Evolutionary conservation across 2,329 filamentous ascomycete species (phyloP), one percentile per base, ranked within the genome.

Genomic region (Metarhizium sp.): DNA sequence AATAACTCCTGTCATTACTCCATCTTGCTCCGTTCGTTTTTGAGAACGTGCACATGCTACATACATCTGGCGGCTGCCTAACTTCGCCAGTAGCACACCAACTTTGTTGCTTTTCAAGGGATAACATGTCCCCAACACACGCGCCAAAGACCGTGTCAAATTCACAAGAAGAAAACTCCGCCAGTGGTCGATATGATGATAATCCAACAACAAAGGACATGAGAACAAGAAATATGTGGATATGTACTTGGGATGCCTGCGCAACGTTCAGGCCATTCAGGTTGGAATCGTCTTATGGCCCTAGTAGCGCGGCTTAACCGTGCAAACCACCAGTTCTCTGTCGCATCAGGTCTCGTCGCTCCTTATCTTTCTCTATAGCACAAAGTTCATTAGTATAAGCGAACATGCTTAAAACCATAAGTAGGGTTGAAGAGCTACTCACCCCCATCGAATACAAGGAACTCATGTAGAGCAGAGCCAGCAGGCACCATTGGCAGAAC

Each of bases 401-500:
- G 25, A 25, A 25, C 25, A 25, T 4, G 25, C 25, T 25, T 25
- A 25, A 25, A 25, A 25, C 25, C 25, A 25, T 4, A 25, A 25
- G 25, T 4, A 25, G 25, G 25, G 25, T 25, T 25, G 1, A 25
- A 25, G 25, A 25, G 25, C 25, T 25, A 25, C 25, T 25, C 25
- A 25, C 25, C 25, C 25, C 25, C 63, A 45, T 73, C 70, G 50
- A 61, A 61, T 29, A 65, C 60, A 45, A 97, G 78, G 75, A 97
- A 96, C 73, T 97, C 94, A 69, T 97, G 90, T 65, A 99, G 78
- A 57, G 80, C 92, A 59, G 82, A 86, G 42, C 94, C 94, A 43
- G 84, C 86, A 3, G 92, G 92, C 50, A 99, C 94, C 94, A 97
- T 97, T 42, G 94, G 94, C 66, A 97, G 76, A n/a, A 99, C 92